Evolutionary conservation across 2,329 filamentous ascomycete species (phyloP).

Genomic region (Apiospora koreana): DNA sequence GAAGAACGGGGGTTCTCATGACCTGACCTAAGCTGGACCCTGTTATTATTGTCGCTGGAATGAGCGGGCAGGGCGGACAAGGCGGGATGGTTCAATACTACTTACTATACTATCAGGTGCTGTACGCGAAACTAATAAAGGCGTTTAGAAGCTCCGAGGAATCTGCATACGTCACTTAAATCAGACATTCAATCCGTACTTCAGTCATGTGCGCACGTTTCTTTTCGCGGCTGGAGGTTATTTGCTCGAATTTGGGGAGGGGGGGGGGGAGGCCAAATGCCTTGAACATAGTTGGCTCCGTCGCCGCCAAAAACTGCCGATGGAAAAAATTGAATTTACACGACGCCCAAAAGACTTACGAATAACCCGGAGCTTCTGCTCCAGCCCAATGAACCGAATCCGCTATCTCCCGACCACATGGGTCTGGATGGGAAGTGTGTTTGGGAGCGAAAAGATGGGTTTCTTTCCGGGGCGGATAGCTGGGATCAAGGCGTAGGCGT

Average conservation of each 20-base stretch:
- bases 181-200: neutral
- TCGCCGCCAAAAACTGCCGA: neutral
- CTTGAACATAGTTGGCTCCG: neutral
- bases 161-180: neutral
- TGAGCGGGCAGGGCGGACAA: too few species aligned
- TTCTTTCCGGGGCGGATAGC: slow-evolving; percentile 1
- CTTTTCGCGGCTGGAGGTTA: neutral
- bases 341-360: neutral
- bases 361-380: neutral
- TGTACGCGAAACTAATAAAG: neutral
- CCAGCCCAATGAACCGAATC: neutral
- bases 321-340: slow-evolving; percentile 2
- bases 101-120: neutral
- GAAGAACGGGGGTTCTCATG: neutral
- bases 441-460: neutral
- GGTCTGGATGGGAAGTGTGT: neutral
- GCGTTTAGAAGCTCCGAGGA: neutral
- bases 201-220: neutral
- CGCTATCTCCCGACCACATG: slow-evolving; percentile 1
- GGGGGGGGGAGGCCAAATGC: neutral
- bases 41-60: slow-evolving; percentile 1
- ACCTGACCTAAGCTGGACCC: slow-evolving; percentile 3
- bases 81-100: neutral
- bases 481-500: neutral
- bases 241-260: neutral